phyloP scores from a whole-genome alignment of 768 basidiomycete species.

The Lactarius hatsudake region DNA sequence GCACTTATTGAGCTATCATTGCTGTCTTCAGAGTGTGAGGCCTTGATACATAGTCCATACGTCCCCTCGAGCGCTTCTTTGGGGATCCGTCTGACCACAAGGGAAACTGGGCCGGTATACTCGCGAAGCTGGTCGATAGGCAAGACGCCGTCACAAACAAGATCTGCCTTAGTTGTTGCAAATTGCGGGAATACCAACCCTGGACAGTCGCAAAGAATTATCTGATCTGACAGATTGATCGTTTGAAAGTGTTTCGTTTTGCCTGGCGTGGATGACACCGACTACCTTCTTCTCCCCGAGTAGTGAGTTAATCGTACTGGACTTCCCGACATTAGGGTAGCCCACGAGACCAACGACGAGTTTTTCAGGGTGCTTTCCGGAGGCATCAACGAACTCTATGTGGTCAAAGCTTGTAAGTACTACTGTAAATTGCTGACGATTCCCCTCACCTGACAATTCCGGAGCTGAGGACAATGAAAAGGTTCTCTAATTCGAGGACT shows the following conservation, averaged over 20 bases:
- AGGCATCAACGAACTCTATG: constrained; percentile 57
- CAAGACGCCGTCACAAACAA: constrained; percentile 94
- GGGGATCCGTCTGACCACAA: constrained; percentile 79
- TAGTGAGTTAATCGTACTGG: constrained; percentile 94
- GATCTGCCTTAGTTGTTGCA: constrained; percentile 91
- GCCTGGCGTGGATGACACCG: constrained; percentile 96
- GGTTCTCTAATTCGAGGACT: constrained; percentile 82
- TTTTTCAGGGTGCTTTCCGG: constrained; percentile 57
- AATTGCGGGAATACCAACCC: constrained; percentile 99
- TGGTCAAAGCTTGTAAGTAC: constrained; percentile 12
- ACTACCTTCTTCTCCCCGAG: constrained; percentile 97
- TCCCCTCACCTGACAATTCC: constrained; percentile 54
- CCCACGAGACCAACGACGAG: constrained; percentile 90
- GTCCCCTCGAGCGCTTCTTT: constrained; percentile 81
- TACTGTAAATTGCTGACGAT: not conserved
- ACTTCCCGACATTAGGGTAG: constrained; percentile 98
- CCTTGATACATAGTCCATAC: constrained; percentile 80
- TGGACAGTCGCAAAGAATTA: constrained; percentile 94
- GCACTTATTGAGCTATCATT: constrained; percentile 73
- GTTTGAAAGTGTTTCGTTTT: constrained; percentile 99
- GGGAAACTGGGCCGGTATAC: constrained; percentile 76
- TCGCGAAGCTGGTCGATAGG: constrained; percentile 98
- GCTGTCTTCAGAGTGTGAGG: constrained; percentile 69
- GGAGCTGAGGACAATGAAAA: constrained; percentile 75
- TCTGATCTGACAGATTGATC: constrained; percentile 83